These are phyloP conservation scores for Hygrophila difformis DNA, from an alignment of 257 asterid species.

Conservation along the genomic window DNA sequence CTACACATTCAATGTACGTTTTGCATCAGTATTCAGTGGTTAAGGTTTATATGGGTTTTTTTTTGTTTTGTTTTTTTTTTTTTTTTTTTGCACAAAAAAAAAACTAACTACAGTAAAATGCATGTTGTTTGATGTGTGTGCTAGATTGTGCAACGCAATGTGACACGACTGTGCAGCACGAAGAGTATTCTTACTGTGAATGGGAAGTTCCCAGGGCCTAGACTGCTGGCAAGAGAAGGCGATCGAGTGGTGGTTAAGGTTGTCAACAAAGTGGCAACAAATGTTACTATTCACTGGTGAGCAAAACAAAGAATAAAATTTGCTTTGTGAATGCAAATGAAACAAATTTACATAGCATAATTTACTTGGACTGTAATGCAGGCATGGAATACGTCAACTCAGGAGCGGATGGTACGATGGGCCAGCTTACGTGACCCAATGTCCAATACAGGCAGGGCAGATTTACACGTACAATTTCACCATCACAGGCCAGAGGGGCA, in stretches of 20 bases:
- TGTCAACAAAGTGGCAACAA: slow-evolving; percentile 41
- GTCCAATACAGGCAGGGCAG: slow-evolving; percentile 56
- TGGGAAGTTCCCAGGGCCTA: slow-evolving; percentile 58
- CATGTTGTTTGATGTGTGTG: slow-evolving; percentile 5
- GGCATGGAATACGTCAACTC: slow-evolving; percentile 64
- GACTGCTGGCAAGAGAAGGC: slow-evolving; percentile 51
- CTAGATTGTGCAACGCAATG: slow-evolving; percentile 43
- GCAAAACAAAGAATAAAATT: too few relatives aligned
- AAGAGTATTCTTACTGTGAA: slow-evolving; percentile 54
- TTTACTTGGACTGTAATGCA: slow-evolving; percentile 13
- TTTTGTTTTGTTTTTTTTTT: not conserved
- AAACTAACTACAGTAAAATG: not conserved
- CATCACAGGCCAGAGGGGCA: slow-evolving; percentile 59
- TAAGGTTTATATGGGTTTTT: not conserved
- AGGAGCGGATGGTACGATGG: slow-evolving; percentile 70
- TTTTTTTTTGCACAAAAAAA: too few relatives aligned
- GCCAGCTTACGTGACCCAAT: slow-evolving; percentile 59
- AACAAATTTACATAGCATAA: not conserved
- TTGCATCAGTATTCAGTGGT: not conserved
- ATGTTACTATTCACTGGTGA: slow-evolving; percentile 57
- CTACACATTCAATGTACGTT: slow-evolving; percentile 52
- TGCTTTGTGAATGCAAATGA: too few relatives aligned
- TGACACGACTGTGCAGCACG: slow-evolving; percentile 49
- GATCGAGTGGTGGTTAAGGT: slow-evolving; percentile 53
- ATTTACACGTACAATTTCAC: slow-evolving; percentile 60